These are phyloP conservation scores for Exophiala phaeomuriformis DNA, from an alignment of 2,329 filamentous ascomycete species.

Conservation along the genomic window DNA sequence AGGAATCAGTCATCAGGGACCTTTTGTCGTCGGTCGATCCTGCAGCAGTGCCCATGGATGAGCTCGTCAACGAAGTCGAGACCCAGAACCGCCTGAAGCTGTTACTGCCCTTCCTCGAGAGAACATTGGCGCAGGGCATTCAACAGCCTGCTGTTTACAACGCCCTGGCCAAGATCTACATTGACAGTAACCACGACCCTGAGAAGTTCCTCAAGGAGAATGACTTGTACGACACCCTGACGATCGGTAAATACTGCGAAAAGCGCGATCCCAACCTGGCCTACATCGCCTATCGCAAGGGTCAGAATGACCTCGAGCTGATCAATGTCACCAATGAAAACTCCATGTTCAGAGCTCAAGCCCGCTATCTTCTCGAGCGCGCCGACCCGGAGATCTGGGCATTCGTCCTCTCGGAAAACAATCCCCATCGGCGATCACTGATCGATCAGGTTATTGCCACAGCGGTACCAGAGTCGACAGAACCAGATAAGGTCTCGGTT, in stretches of 20 bases:
- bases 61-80: slow-evolving; percentile 92
- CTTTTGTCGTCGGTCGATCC: slow-evolving; percentile 79
- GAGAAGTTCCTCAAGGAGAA: slow-evolving; percentile 98
- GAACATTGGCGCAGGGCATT: slow-evolving; percentile 79
- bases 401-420: slow-evolving; percentile 92
- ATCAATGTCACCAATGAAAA: slow-evolving; percentile 99
- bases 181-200: slow-evolving; percentile 92
- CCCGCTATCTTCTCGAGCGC: slow-evolving; percentile 85
- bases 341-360: slow-evolving; percentile 98
- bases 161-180: slow-evolving; percentile 97
- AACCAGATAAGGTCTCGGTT: slow-evolving; percentile 89
- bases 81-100: slow-evolving; percentile 91
- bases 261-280: slow-evolving; percentile 95
- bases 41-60: slow-evolving; percentile 81
- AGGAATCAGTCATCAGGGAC: slow-evolving; percentile 92
- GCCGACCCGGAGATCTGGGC: slow-evolving; percentile 86
- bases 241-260: slow-evolving; percentile 95
- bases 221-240: slow-evolving; percentile 86
- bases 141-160: slow-evolving; percentile 97
- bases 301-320: slow-evolving; percentile 92
- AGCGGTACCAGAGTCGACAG: slow-evolving; percentile 83
- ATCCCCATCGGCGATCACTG: slow-evolving; percentile 85
- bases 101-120: slow-evolving; percentile 89
- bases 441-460: slow-evolving; percentile 95
- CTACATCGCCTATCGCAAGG: slow-evolving; percentile 91